A percentile compares a stretch with the other conserved stretches of the same genome.
Evolutionary conservation across 495 filamentous ascomycete genomes (phyloP).

Genomic region (Penicillium waksmanii): DNA sequence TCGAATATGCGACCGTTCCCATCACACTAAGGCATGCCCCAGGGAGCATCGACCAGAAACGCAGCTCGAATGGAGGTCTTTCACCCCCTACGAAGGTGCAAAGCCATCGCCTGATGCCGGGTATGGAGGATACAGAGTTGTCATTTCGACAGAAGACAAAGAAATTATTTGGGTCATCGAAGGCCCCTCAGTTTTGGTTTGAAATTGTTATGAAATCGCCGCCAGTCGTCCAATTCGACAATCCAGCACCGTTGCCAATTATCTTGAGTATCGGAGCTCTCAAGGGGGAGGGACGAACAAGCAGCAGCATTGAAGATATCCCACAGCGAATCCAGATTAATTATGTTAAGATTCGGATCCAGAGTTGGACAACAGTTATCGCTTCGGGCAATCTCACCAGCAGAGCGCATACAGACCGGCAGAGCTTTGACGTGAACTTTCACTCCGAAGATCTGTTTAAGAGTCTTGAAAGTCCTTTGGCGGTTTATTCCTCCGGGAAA

Average conservation of each 20-base stretch:
- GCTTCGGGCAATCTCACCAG: neutral
- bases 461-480: conserved; percentile 5
- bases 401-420: neutral
- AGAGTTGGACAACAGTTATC: conserved; percentile 2
- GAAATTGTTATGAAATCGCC: conserved; percentile 10
- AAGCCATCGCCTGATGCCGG: conserved; percentile 27
- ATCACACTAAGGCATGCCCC: conserved; percentile 12
- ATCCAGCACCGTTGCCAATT: conserved; percentile 17
- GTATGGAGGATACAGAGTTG: conserved; percentile 18
- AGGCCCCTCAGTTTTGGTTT: conserved; percentile 22
- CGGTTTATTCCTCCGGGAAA: neutral
- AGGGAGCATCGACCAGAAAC: neutral
- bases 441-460: conserved; percentile 1
- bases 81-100: neutral
- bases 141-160: conserved; percentile 24
- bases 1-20: conserved; percentile 12
- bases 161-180: conserved; percentile 22
- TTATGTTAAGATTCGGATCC: conserved; percentile 3
- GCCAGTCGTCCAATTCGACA: conserved; percentile 14
- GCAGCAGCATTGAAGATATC: conserved; percentile 11
- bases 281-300: neutral
- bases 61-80: neutral
- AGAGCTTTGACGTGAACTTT: neutral
- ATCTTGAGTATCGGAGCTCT: conserved; percentile 10
- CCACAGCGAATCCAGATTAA: conserved; percentile 5